Evolutionary conservation across 371 early-diverging fungal genomes (phyloP), one percentile per base, ranked within the genome.

Genomic region (Umbelopsis sp.): DNA sequence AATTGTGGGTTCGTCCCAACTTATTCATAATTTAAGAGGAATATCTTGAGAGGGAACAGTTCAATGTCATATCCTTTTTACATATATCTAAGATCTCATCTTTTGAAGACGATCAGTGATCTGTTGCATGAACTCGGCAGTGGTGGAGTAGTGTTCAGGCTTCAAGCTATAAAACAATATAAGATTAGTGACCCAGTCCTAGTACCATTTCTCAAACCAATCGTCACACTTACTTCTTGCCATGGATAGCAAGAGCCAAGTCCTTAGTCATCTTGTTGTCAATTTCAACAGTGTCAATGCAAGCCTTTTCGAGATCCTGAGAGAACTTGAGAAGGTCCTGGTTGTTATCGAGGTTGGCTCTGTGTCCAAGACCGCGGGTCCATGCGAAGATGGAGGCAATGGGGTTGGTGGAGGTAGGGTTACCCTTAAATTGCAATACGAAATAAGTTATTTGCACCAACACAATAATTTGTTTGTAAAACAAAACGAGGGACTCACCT

Each of bases 351-450:
- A 97, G 82, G 81, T 90, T 91, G 70, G 96, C 95, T 63, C 97
- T 92, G 80, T 96, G 96, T 50, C 85, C 86, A 70, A 97, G 84
- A 63, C 97, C 97, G 53, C 97, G 90, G 51, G 96, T 90, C 97
- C 97, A 97, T 44, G 97, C 97, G 75, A 94, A 96, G 85, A 96
- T 96, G 53, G 90, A 90, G 10, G 96, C 97, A 69, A 97, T 93
- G 14, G 97, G 94, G 87, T 97, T 97, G 76, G 97, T 97, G 16
- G 91, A 91, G n/a, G 92, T 92, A 64, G 86, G 81, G 66, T 87
- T 86, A 68, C 92, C 92, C 74, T 22, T 72, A 48, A 22, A 41
- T 41, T 10, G 12, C 7, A 7, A 41, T 41, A 41, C 12, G 7
- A 41, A 7, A 41, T 41, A 41, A 41, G 12, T 10, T 41, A 12